Evolutionary conservation across 805 yeast genomes (phyloP).

Genomic region (Cyberlindnera saturnus): DNA sequence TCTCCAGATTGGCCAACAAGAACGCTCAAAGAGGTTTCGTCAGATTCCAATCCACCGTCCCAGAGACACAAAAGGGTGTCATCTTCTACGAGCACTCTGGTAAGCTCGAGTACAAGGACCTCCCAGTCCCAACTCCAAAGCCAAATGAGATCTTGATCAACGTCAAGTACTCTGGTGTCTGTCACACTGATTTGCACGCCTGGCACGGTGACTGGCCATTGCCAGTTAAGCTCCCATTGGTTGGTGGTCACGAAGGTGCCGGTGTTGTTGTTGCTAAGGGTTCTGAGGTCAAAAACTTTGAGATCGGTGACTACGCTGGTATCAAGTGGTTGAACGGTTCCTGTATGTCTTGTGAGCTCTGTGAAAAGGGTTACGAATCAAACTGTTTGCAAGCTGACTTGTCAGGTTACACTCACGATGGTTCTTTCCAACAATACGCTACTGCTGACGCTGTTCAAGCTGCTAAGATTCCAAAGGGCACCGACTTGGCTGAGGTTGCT

Average conservation of each 20-base stretch:
- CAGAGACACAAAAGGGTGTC: conserved; percentile 66
- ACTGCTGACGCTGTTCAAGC: conserved; percentile 87
- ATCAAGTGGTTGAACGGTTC: conserved; percentile 80
- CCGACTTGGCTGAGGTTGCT: conserved; percentile 70
- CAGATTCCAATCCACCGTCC: conserved; percentile 33
- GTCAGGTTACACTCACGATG: conserved; percentile 87
- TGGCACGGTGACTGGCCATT: conserved; percentile 94
- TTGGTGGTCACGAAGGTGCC: conserved; percentile 90
- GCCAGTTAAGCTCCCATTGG: conserved; percentile 65
- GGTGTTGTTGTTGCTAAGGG: conserved; percentile 81
- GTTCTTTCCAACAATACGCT: conserved; percentile 87
- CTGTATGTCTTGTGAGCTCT: conserved; percentile 72
- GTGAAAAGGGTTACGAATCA: conserved; percentile 61
- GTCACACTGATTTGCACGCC: conserved; percentile 92
- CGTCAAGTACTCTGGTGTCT: conserved; percentile 84
- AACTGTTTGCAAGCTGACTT: conserved; percentile 65
- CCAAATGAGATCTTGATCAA: conserved; percentile 74
- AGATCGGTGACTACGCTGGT: conserved; percentile 78
- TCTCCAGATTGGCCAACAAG: conserved; percentile 12
- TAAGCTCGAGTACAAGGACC: conserved; percentile 58
- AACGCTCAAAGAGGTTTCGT: conserved; percentile 10
- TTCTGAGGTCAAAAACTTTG: conserved; percentile 58
- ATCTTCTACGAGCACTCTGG: conserved; percentile 64
- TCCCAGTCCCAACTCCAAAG: conserved; percentile 76
- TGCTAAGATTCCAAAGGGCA: conserved; percentile 66